Conservation (phyloP, 1,139 yeast species). For the Keqinozyma sinolaborantium region DNA sequence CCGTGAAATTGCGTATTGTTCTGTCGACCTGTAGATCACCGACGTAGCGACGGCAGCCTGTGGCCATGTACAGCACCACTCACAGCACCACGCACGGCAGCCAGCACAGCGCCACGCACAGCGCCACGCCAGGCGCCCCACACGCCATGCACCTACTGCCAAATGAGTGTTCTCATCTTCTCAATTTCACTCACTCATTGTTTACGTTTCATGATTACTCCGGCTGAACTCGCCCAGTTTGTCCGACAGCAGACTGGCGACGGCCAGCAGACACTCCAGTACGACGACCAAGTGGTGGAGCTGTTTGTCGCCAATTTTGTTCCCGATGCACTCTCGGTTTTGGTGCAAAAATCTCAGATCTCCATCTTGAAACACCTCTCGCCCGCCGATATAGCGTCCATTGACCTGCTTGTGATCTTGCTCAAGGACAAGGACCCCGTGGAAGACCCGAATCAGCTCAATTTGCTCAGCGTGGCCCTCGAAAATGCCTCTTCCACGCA, state of each 20-base stretch:
- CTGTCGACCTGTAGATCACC: no score
- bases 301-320: slow-evolving; percentile 4
- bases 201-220: neutral
- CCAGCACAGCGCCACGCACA: no score
- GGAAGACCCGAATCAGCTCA: slow-evolving; percentile 3
- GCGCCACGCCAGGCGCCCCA: no score
- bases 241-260: neutral
- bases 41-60: no score
- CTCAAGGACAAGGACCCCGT: slow-evolving; percentile 11
- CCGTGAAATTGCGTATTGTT: no score
- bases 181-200: no score
- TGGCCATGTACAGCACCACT: no score
- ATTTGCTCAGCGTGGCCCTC: slow-evolving; percentile 8
- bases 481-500: slow-evolving; percentile 12
- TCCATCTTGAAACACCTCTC: slow-evolving; percentile 4
- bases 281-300: neutral
- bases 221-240: neutral
- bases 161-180: no score
- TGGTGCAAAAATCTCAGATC: slow-evolving; percentile 1
- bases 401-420: slow-evolving; percentile 3
- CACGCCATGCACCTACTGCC: no score
- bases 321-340: slow-evolving; percentile 4
- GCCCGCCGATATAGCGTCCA: neutral
- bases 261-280: neutral
- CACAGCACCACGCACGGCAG: no score